Evolutionary conservation across 1,284 basidiomycete species (phyloP), one percentile per base, ranked within the genome.

Genomic region (Rhodotorula sp.): DNA sequence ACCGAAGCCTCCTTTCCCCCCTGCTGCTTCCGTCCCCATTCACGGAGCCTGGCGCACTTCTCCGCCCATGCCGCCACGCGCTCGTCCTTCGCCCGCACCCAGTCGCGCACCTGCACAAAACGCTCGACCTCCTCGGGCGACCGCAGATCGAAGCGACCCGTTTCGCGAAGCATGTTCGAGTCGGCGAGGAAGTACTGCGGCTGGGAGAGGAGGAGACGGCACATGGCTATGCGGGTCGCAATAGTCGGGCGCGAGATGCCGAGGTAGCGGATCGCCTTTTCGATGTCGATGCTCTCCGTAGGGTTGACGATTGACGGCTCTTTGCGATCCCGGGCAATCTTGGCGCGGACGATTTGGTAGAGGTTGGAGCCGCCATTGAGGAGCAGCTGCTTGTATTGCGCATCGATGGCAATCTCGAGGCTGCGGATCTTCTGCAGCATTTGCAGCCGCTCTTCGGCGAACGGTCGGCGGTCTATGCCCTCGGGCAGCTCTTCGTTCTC

Each of bases 121-220:
- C 85, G 84, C 26, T 84, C 76, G 2, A 90, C 81, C 51, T 92
- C 86, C 0, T 81, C 81, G 40, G 81, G 79, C 1, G 90, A 89
- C 4, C 93, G 87, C 50, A 94, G 85, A 48, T 84, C 78, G 81
- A 94, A 93, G 0, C 77, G 81, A 60, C 88, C 86, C 6, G 82
- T 83, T 20, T 81, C 76, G 53, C 86, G 82, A 79, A 91, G 90
- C 48, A 83, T 80, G 44, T 81, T 79, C 30, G 82, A 79, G 62
- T 87, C 84, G 0, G 88, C 86, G 28, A 89, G 78, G 74, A 91
- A 98, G 58, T 88, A 81, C 26, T 85, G 77, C 1, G 87, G 79
- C 20, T 85, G 81, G 15, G 82, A 79, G 86, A 95, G 89, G 71
- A 97, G 81, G 69, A 88, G 84, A 65, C 85, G 84, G 80, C 96